Percentiles rank a stretch among this genome's conserved stretches.
Evolutionary conservation across 192 early-diverging fungal genomes (phyloP).

Genomic region (Backusella luteola): DNA sequence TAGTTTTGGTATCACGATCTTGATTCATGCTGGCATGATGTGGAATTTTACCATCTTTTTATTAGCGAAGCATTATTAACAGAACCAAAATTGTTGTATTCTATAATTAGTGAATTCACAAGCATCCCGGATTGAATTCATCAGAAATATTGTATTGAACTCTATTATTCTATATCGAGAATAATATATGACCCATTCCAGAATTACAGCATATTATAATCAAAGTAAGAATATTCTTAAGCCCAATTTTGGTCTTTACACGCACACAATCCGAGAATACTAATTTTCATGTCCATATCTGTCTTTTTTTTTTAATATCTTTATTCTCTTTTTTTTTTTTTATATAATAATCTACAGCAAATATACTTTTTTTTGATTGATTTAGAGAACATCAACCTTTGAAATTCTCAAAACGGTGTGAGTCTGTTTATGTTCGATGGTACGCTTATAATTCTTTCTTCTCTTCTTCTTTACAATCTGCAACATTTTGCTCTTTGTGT

Average conservation of each 20-base stretch:
- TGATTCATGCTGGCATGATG: not conserved
- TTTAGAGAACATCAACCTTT: conserved; percentile 53
- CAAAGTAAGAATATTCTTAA: not conserved
- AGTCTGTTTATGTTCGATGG: conserved; percentile 65
- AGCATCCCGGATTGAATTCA: not conserved
- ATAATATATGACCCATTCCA: too few relatives aligned
- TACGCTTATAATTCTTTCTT: conserved; percentile 73
- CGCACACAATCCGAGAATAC: not conserved
- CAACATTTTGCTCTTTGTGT: conserved; percentile 73
- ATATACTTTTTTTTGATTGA: not conserved
- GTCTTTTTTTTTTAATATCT: not conserved
- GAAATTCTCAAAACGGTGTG: conserved; percentile 75
- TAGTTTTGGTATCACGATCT: not conserved
- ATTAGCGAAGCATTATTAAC: not conserved
- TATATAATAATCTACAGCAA: not conserved
- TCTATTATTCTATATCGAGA: too few relatives aligned
- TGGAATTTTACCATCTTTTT: too few relatives aligned
- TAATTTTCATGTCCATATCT: not conserved
- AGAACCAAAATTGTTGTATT: not conserved
- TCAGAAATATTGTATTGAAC: too few relatives aligned
- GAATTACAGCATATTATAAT: not conserved
- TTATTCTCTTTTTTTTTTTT: not conserved
- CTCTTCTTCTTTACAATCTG: conserved; percentile 79
- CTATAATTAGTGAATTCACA: not conserved
- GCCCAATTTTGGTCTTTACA: not conserved